phyloP scores from a whole-genome alignment of 2,329 filamentous ascomycete genomes.

The Colletotrichum sp. region DNA sequence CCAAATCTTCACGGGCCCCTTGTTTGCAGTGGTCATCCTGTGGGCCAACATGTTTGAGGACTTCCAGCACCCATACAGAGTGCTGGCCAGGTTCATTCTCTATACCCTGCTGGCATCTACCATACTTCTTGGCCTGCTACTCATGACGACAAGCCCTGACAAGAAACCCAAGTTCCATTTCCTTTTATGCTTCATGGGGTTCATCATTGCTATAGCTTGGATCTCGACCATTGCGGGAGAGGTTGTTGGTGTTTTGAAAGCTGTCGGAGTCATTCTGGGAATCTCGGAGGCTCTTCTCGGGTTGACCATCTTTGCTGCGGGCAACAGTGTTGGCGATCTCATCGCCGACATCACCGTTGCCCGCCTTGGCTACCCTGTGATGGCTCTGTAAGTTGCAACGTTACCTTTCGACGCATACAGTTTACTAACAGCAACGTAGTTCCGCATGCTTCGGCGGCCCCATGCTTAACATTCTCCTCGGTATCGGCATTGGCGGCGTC shows the following conservation, averaged over 20 bases:
- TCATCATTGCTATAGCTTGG: slow-evolving; percentile 91
- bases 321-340: slow-evolving; percentile 92
- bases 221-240: slow-evolving; percentile 95
- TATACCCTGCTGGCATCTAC: slow-evolving; percentile 73
- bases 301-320: slow-evolving; percentile 93
- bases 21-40: slow-evolving; percentile 79
- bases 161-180: slow-evolving; percentile 76
- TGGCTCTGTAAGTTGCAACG: slow-evolving; percentile 70
- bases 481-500: slow-evolving; percentile 88
- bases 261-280: slow-evolving; percentile 86
- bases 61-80: slow-evolving; percentile 52
- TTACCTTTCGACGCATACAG: not conserved
- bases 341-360: slow-evolving; percentile 96
- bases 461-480: slow-evolving; percentile 95
- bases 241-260: slow-evolving; percentile 93
- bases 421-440: slow-evolving; percentile 38
- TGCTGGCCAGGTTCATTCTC: slow-evolving; percentile 62
- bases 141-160: slow-evolving; percentile 71
- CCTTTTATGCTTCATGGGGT: slow-evolving; percentile 85
- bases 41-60: slow-evolving; percentile 73
- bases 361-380: slow-evolving; percentile 91
- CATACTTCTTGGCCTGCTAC: slow-evolving; percentile 67
- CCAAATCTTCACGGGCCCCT: slow-evolving; percentile 85
- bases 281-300: slow-evolving; percentile 96
- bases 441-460: slow-evolving; percentile 98